phyloP scores from a whole-genome alignment of 345 rosid genomes.

The Psidium friedrichsthalianum region DNA sequence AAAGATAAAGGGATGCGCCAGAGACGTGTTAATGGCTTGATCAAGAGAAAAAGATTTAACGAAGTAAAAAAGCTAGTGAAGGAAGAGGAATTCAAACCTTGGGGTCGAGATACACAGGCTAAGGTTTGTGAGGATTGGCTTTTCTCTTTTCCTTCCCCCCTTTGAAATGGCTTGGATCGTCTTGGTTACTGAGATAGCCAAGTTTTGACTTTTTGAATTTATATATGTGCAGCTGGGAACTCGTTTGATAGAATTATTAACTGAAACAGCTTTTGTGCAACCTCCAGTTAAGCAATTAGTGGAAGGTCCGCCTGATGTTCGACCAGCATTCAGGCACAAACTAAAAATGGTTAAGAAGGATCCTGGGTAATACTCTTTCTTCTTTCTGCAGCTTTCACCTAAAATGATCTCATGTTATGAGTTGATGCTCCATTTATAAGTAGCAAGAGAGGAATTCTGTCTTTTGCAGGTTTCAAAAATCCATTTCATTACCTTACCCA shows the following conservation, averaged over 20 bases:
- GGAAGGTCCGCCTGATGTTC: conserved; percentile 68
- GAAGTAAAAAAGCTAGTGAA: conserved; percentile 68
- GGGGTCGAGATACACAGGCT: conserved; percentile 85
- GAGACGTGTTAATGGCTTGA: conserved; percentile 67
- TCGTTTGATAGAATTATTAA: conserved; percentile 70
- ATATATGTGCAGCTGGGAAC: conserved; percentile 63
- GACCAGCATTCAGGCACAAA: conserved; percentile 85
- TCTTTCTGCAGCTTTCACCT: neutral
- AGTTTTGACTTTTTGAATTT: neutral
- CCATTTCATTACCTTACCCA: neutral
- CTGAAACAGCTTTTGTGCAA: conserved; percentile 79
- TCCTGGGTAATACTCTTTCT: conserved; percentile 41
- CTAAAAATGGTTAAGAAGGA: conserved; percentile 41
- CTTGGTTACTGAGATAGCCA: neutral
- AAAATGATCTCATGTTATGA: neutral
- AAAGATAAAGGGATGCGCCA: conserved; percentile 58
- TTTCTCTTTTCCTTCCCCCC: neutral
- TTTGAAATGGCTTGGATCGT: neutral
- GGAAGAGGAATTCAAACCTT: conserved; percentile 56
- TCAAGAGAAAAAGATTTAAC: conserved; percentile 48
- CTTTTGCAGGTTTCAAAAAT: neutral
- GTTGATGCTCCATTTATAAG: neutral
- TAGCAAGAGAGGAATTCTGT: neutral
- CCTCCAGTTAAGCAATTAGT: conserved; percentile 60
- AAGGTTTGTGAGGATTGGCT: conserved; percentile 42